Base-by-base conservation (phyloP, 164 flowering plant species). In the Chimonanthus salicifolius region DNA sequence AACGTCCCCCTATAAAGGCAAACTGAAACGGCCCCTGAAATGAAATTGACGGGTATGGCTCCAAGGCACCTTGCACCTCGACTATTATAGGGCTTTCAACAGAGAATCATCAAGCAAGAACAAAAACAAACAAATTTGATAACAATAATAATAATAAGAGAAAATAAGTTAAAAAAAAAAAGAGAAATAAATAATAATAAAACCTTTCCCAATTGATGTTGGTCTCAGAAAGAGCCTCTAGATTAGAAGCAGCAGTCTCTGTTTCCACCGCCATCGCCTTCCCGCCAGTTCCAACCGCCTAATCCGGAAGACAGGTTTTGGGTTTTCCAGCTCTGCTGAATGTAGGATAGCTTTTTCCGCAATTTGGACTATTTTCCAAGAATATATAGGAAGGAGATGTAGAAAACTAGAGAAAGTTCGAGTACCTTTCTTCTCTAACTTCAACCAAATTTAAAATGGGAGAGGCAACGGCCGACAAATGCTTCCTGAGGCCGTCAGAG, bases 141-240 rank as follows among this genome's bases (percentile, higher is more conserved):
- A 50, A 62, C 2, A 64, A 64, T 9, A 4, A 44, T 46, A 50
- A 62, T 4, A 64, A 64, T 9, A 4, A 44, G 43, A 21, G 20
- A 2, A 21, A 20, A 64, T 4, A 69, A 10, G 33, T 4, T 2
- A 20, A 48, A 47, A 8, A 67, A 5, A 45, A 13, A 16, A 13
- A 54, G 47, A 49, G 20, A 48, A 65, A 33, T 33, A 33, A 33
- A 33, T 33, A 33, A 33, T 33, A 47, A 16, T 48, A 21, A 20
- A 71, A 91, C 94, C 92, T 87, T 81, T 82, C 84, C 97, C 97
- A 92, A 67, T 88, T 87, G 82, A 90, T 85, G 80, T 92, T 83
- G 71, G 94, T 88, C 16, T 92, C 90, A 2, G 91, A 85, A 44
- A 89, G 91, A 64, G 86, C 83, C 47, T 44, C 15, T 43, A 87